Conservation (phyloP, 371 early-diverging fungal species). For the Mortierella polycephala region DNA sequence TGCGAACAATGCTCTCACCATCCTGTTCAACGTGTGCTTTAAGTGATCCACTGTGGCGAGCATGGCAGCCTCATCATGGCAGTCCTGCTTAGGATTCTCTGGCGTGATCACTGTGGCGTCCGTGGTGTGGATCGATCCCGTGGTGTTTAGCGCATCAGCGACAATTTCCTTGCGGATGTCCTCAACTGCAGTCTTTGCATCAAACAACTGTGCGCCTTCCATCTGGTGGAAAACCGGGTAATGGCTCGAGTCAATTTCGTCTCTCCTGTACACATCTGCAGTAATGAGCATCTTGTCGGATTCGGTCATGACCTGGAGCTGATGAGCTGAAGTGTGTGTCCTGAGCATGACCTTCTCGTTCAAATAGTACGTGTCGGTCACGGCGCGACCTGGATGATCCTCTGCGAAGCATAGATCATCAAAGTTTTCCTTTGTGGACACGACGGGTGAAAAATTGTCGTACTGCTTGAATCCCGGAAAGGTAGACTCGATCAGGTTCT, state of each 20-base stretch:
- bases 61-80: slow-evolving; percentile 64
- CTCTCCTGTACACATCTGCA: slow-evolving; percentile 97
- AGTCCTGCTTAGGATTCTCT: slow-evolving; percentile 67
- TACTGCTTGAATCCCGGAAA: slow-evolving; percentile 75
- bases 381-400: slow-evolving; percentile 87
- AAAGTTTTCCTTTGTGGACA: slow-evolving; percentile 89
- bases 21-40: slow-evolving; percentile 81
- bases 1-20: slow-evolving; percentile 81
- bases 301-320: slow-evolving; percentile 74
- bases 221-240: slow-evolving; percentile 99
- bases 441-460: slow-evolving; percentile 80
- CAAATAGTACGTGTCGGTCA: slow-evolving; percentile 94
- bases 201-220: slow-evolving; percentile 85
- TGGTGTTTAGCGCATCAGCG: slow-evolving; percentile 1
- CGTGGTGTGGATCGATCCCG: slow-evolving; percentile 57
- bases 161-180: slow-evolving; percentile 33
- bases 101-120: slow-evolving; percentile 68
- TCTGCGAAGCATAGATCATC: slow-evolving; percentile 86
- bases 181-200: slow-evolving; percentile 49
- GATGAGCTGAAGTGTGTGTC: slow-evolving; percentile 97
- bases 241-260: slow-evolving; percentile 95
- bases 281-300: slow-evolving; percentile 78
- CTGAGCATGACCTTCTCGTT: slow-evolving; percentile 84
- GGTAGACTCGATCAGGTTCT: slow-evolving; percentile 78
- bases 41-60: slow-evolving; percentile 73